Percentiles rank a stretch among this genome's conserved stretches.
Evolutionary conservation across 1,284 basidiomycete species (phyloP).

Genomic region (Ustilago curta): DNA sequence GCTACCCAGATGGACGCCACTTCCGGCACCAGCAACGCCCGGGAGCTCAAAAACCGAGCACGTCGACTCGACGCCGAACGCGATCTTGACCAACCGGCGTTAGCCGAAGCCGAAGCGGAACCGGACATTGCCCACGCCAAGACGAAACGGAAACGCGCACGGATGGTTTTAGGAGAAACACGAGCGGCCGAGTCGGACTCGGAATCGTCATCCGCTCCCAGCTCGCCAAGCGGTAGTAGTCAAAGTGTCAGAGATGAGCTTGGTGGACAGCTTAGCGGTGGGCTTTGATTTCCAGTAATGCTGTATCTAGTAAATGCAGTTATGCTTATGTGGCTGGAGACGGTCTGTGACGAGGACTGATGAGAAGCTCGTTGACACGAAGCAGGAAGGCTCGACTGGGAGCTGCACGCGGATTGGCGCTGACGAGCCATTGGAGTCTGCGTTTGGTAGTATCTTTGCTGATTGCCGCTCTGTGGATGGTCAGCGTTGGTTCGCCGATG

Average conservation of each 20-base stretch:
- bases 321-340: not conserved
- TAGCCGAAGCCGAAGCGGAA: slow-evolving; percentile 29
- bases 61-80: slow-evolving; percentile 38
- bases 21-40: slow-evolving; percentile 15
- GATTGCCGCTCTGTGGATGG: slow-evolving; percentile 12
- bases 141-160: slow-evolving; percentile 42
- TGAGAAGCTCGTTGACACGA: slow-evolving; percentile 80
- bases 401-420: slow-evolving; percentile 78
- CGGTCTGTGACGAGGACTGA: slow-evolving; percentile 76
- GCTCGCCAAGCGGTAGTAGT: slow-evolving; percentile 38
- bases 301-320: slow-evolving; percentile 2
- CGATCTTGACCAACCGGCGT: slow-evolving; percentile 43
- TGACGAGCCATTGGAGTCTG: slow-evolving; percentile 83
- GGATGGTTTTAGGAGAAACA: slow-evolving; percentile 50
- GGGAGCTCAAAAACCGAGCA: slow-evolving; percentile 39
- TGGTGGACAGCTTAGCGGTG: slow-evolving; percentile 52
- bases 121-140: slow-evolving; percentile 32
- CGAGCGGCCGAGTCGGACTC: slow-evolving; percentile 34
- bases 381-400: slow-evolving; percentile 81
- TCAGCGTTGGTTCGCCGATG: not conserved
- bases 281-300: slow-evolving; percentile 5
- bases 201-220: slow-evolving; percentile 23
- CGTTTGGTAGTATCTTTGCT: slow-evolving; percentile 76
- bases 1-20: slow-evolving; percentile 37
- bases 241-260: slow-evolving; percentile 74